Evolutionary conservation across 2,329 filamentous ascomycete genomes (phyloP), one percentile per base, ranked within the genome.

Genomic region (Teratosphaeria nubilosa): DNA sequence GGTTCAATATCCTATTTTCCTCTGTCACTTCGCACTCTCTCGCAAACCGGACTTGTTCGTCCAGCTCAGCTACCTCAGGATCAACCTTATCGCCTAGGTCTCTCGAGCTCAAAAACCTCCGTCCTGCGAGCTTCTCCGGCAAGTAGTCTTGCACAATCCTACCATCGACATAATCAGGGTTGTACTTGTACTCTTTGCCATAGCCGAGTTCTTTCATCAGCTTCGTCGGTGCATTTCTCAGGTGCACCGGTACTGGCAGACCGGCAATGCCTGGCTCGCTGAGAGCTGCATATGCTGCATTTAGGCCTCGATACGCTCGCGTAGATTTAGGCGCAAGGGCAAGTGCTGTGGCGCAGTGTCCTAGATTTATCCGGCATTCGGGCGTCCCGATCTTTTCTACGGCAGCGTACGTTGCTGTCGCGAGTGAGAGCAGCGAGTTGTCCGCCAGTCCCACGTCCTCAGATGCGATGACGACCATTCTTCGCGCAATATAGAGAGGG

Each of bases 361-460:
- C 91, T 5, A 99, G 81, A 56, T 92, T 90, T 66, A 97, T 97
- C 9, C 91, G 83, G 20, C 91, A 92, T 74, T 99, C 94, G 0
- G 94, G 94, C 82, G 97, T 88, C 27, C 94, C 94, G 56, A 99
- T 88, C 73, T 94, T 92, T 74, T 97, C 90, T 1, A 89, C 86
- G 0, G 94, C 92, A 1, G 86, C 87, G 72, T 95, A 95, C 1
- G 91, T 83, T 0, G 90, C 86, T 0, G 90, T 95, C 1, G 92
- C 92, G 1, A 99, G 83, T 0, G 86, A 81, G 0, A 99, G 80
- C 72, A 97, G 82, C 9, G 81, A 82, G 73, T 88, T 92, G 72
- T 97, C 91, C 4, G 92, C 94, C 0, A 97, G 77, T 0, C 92
- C 94, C 45, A 97, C 84, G 69, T 99, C 94, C 72, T 99, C 94